These are phyloP conservation scores for Oehlia diaphana DNA, from an alignment of 192 early-diverging fungal species.

Conservation along the genomic window DNA sequence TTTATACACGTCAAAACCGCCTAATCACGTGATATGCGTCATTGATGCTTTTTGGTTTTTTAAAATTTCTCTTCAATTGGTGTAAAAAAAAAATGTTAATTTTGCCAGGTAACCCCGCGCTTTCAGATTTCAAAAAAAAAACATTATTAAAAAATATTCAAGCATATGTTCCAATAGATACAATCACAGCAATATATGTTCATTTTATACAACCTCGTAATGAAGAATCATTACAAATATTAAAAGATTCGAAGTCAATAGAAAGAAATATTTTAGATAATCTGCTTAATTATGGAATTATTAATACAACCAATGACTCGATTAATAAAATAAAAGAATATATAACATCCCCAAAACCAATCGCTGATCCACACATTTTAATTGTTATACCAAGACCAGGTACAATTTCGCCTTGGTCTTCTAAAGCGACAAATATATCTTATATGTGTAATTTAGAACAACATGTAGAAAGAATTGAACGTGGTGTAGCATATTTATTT, in stretches of 20 bases:
- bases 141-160: conserved; percentile 62
- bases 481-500: conserved; percentile 78
- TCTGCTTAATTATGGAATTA: conserved; percentile 49
- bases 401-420: conserved; percentile 99
- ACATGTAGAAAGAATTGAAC: conserved; percentile 82
- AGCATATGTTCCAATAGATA: conserved; percentile 49
- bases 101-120: conserved; percentile 79
- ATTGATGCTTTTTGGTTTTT: no score
- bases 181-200: conserved; percentile 66
- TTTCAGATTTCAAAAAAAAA: conserved; percentile 73
- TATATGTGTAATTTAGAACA: conserved; percentile 80
- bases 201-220: conserved; percentile 72
- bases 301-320: conserved; percentile 28
- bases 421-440: conserved; percentile 99
- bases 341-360: conserved; percentile 4
- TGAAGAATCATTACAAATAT: conserved; percentile 34
- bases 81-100: conserved; percentile 65
- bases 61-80: no score
- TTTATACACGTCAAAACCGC: no score
- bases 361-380: conserved; percentile 47
- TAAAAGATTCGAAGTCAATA: conserved; percentile 42
- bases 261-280: conserved; percentile 45
- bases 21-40: no score
- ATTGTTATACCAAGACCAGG: conserved; percentile 88
- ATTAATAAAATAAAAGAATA: neutral